phyloP scores from a whole-genome alignment of 1,284 basidiomycete species.

The Papiliotrema terrestris region DNA sequence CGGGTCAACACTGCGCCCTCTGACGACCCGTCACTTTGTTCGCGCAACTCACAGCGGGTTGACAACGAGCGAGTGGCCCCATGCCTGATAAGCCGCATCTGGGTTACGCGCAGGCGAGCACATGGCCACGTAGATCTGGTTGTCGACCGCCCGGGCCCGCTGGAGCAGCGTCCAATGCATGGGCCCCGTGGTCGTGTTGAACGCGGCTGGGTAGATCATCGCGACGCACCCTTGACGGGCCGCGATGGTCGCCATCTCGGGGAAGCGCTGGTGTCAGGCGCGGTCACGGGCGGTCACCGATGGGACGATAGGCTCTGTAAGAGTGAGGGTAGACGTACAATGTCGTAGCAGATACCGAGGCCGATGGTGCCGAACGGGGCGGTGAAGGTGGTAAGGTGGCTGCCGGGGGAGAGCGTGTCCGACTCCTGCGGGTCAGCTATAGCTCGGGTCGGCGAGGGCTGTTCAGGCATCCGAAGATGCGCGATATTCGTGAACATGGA shows the following conservation, averaged over 20 bases:
- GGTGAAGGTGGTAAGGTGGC: constrained; percentile 74
- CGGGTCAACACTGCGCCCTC: constrained; percentile 12
- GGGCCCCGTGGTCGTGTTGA: constrained; percentile 79
- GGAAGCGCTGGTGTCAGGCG: constrained; percentile 65
- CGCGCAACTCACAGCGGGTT: constrained; percentile 69
- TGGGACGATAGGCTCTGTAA: too few species aligned
- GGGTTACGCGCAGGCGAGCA: constrained; percentile 90
- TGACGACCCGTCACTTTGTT: not conserved
- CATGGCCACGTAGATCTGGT: constrained; percentile 92
- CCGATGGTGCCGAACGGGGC: constrained; percentile 59
- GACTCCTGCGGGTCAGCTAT: constrained; percentile 66
- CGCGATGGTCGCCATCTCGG: constrained; percentile 88
- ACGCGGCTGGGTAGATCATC: constrained; percentile 75
- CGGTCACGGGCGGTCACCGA: not conserved
- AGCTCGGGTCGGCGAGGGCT: not conserved
- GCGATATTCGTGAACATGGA: too few species aligned
- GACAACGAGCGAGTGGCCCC: constrained; percentile 84
- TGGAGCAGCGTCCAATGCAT: constrained; percentile 95
- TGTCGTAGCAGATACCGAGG: constrained; percentile 53
- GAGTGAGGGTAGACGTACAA: constrained; percentile 31
- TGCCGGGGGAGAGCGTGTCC: constrained; percentile 82
- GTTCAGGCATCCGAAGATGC: too few species aligned
- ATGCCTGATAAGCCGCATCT: constrained; percentile 78
- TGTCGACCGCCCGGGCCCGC: constrained; percentile 84
- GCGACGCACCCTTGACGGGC: constrained; percentile 84